These are phyloP conservation scores for Claviceps sp. DNA, from an alignment of 2,329 filamentous ascomycete species.

Conservation along the genomic window DNA sequence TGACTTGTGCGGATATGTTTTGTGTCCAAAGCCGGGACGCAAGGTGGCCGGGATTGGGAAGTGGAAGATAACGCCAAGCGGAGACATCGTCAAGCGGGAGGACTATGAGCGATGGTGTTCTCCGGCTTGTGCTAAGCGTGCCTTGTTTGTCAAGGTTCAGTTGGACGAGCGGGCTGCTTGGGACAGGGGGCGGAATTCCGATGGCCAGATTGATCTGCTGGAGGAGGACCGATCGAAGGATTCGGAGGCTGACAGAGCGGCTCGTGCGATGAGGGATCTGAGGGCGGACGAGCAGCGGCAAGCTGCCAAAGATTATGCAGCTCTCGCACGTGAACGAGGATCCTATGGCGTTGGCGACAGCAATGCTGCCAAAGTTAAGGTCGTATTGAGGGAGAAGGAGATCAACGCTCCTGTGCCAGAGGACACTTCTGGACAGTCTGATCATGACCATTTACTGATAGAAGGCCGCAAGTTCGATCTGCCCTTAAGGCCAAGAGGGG, in stretches of 20 bases:
- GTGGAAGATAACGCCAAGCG: slow-evolving; percentile 50
- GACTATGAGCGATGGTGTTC: slow-evolving; percentile 83
- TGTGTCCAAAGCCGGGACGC: slow-evolving; percentile 57
- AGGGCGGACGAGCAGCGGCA: slow-evolving; percentile 31
- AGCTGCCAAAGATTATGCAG: slow-evolving; percentile 24
- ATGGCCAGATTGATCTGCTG: slow-evolving; percentile 46
- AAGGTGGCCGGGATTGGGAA: slow-evolving; percentile 43
- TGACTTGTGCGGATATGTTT: slow-evolving; percentile 66
- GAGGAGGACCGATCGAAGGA: slow-evolving; percentile 48
- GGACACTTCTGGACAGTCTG: slow-evolving; percentile 16
- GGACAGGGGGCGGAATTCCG: slow-evolving; percentile 52
- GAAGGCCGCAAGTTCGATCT: slow-evolving; percentile 37
- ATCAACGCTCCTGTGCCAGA: slow-evolving; percentile 11
- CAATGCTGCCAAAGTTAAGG: slow-evolving; percentile 24
- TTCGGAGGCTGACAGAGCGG: slow-evolving; percentile 26
- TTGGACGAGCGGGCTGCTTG: slow-evolving; percentile 74
- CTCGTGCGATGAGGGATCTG: slow-evolving; percentile 26
- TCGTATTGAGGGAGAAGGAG: slow-evolving; percentile 40
- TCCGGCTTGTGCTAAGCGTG: slow-evolving; percentile 61
- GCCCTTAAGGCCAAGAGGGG: slow-evolving; percentile 4
- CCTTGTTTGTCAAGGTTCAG: slow-evolving; percentile 80
- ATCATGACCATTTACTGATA: slow-evolving; percentile 30
- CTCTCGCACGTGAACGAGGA: slow-evolving; percentile 39
- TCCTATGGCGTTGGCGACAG: slow-evolving; percentile 12
- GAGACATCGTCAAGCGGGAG: slow-evolving; percentile 51